phyloP scores from a whole-genome alignment of 1,139 yeast genomes.

The Magnusiomyces sp. region DNA sequence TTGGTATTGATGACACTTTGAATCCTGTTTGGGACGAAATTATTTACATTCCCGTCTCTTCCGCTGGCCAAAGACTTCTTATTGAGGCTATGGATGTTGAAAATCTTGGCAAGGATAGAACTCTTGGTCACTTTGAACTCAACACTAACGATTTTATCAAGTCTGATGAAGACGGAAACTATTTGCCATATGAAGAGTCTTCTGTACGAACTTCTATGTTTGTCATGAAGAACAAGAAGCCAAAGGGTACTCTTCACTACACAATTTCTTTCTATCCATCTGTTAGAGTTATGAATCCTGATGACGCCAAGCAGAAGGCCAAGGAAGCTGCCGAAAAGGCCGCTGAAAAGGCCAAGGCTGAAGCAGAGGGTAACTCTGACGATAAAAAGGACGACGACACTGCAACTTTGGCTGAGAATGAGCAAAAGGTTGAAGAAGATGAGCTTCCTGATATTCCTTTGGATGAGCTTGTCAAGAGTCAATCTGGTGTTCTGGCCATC shows the following conservation, averaged over 20 bases:
- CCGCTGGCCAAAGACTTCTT: constrained; percentile 70
- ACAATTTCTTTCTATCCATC: constrained; percentile 75
- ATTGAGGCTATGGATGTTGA: constrained; percentile 92
- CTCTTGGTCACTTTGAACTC: constrained; percentile 74
- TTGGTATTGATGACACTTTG: constrained; percentile 55
- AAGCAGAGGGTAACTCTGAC: constrained; percentile 23
- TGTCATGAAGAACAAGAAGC: constrained; percentile 57
- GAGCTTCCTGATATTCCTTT: constrained; percentile 46
- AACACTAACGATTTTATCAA: constrained; percentile 58
- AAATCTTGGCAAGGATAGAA: constrained; percentile 64
- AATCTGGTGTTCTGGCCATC: constrained; percentile 69
- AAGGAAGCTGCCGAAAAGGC: constrained; percentile 28
- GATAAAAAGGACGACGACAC: constrained; percentile 13
- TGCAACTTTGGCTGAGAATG: constrained; percentile 14
- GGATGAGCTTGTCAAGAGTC: constrained; percentile 52
- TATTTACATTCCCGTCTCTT: constrained; percentile 70
- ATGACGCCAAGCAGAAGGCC: constrained; percentile 45
- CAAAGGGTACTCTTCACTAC: constrained; percentile 73
- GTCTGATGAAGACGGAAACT: constrained; percentile 58
- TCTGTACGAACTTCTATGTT: constrained; percentile 53
- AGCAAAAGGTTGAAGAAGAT: constrained; percentile 19
- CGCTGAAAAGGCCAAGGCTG: constrained; percentile 27
- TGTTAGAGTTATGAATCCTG: constrained; percentile 65
- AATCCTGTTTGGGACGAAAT: constrained; percentile 84
- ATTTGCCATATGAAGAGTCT: constrained; percentile 50